Base-by-base conservation (phyloP, 2,329 filamentous ascomycete genomes). In the Monosporascus sp. region DNA sequence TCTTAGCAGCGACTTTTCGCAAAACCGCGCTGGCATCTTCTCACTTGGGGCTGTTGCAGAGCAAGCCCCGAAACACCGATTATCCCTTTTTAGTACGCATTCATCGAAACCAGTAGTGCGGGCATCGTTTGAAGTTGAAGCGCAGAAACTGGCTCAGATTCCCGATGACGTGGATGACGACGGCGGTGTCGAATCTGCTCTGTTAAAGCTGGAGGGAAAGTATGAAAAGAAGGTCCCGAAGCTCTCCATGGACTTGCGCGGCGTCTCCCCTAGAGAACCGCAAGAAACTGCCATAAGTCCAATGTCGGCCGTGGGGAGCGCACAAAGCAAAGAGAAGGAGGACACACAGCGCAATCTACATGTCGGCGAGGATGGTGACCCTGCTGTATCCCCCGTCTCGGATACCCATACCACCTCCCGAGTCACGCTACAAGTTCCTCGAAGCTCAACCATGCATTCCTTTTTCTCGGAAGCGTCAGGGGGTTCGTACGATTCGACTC, bases 191-290 rank as follows among this genome's bases (percentile, higher is more conserved):
- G 94, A 97, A 65, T 91, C 92, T n/a, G 90, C 94, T 0, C 70
- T 99, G 49, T 72, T 92, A 61, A 99, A 97, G 64, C 78, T 99
- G 0, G 94, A 99, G 72, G 94, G 94, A 9, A 93, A 84, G 60
- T 94, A 87, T 61, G 80, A 87, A 65, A 84, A 79, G 60, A 82
- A 70, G 60, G 57, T 67, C 0, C 67, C 67, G 27, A 72, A 70
- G 50, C 64, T 74, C 14, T 75, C 71, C 15, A 73, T 75, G 56
- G 72, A 74, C 44, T 68, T 70, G 9, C 52, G 58, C 8, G 63
- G 57, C 17, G 56, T 61, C 38, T 58, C 63, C 15, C 41, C 44
- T 2, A 59, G 50, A 35, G 55, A 62, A n/a, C 56, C 66, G 18
- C 54, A 56, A 20, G 60, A 58, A 7, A 51, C 57, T 8, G 55